A percentile compares a stretch with the other conserved stretches of the same genome.
These are phyloP conservation scores for Entomortierella beljakovae DNA, from an alignment of 192 early-diverging fungal species.

Conservation along the genomic window DNA sequence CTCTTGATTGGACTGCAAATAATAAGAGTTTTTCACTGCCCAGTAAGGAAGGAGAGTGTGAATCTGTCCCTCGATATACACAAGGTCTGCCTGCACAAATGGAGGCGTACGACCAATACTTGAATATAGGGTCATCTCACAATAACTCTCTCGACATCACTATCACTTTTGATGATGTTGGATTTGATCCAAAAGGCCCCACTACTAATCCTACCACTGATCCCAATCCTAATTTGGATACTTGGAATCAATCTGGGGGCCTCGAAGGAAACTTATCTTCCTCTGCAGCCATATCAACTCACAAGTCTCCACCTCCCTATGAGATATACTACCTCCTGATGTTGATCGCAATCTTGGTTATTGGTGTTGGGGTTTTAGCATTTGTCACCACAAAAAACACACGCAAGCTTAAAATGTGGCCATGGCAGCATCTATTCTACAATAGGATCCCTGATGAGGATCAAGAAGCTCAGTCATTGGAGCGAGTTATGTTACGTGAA, in stretches of 20 bases:
- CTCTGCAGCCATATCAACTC: slow-evolving; percentile 3
- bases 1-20: too few species aligned
- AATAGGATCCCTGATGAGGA: slow-evolving; percentile 16
- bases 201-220: background rate
- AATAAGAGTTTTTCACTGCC: background rate
- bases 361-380: slow-evolving; percentile 5
- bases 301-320: background rate
- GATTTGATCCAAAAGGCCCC: background rate
- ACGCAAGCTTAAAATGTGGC: slow-evolving; percentile 4
- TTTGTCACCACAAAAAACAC: slow-evolving; percentile 19
- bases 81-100: slow-evolving; percentile 24
- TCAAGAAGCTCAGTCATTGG: slow-evolving; percentile 5
- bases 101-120: slow-evolving; percentile 20
- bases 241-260: slow-evolving; percentile 1
- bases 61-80: slow-evolving; percentile 13
- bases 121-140: background rate
- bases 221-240: too few species aligned
- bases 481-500: slow-evolving; percentile 28
- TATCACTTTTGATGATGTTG: background rate
- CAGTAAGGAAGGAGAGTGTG: background rate
- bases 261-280: background rate
- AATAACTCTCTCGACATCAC: slow-evolving; percentile 10
- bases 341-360: slow-evolving; percentile 13
- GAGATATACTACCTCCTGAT: slow-evolving; percentile 18
- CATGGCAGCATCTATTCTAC: slow-evolving; percentile 24